Base-by-base conservation (phyloP, 2,329 filamentous ascomycete genomes). In the Epicoccum nigrum region DNA sequence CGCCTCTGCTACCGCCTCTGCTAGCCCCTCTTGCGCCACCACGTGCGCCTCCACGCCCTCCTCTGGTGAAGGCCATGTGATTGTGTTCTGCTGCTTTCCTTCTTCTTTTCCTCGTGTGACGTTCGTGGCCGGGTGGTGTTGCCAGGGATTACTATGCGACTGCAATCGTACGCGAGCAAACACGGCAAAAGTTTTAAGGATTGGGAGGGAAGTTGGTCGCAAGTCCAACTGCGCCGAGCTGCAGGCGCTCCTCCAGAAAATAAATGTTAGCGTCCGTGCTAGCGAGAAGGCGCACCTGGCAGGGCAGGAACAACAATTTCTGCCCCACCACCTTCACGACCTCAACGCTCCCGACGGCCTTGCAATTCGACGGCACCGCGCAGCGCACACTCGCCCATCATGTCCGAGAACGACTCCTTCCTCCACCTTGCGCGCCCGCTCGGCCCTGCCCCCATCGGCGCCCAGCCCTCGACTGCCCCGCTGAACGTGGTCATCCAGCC, bases 401-500 rank as follows among this genome's bases (percentile, higher is more conserved):
- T 96, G 92, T 88, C 90, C 76, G 79, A 86, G 74, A 82, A 85
- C 69, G 89, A 93, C 76, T 88, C 89, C 60, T 97, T 96, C 81
- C 86, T 97, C 70, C 94, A 99, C 77, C 88, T 99, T 64, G 88
- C 93, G 72, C 87, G 94, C 76, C 94, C 94, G 69, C 83, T 97
- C 60, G 92, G 91, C 75, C 91, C 92, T 64, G 86, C 88, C 58
- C 81, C 85, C 54, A 81, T 92, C 67, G 89, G 89, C 73, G 86
- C 89, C 71, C 89, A 91, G 77, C 86, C 88, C 70, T 92, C 88
- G 67, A 93, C 92, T 75, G 88, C 92, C 77, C 94, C 94, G 77
- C 85, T 99, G 75, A 89, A 87, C 75, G 92, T 99, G 73, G 89
- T 90, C 73, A 89, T 99, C 76, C 94, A 97, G 77, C 92, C 94